Evolutionary conservation across 2,329 filamentous ascomycete species (phyloP), one percentile per base, ranked within the genome.

Genomic region (Fusarium ambrosium): DNA sequence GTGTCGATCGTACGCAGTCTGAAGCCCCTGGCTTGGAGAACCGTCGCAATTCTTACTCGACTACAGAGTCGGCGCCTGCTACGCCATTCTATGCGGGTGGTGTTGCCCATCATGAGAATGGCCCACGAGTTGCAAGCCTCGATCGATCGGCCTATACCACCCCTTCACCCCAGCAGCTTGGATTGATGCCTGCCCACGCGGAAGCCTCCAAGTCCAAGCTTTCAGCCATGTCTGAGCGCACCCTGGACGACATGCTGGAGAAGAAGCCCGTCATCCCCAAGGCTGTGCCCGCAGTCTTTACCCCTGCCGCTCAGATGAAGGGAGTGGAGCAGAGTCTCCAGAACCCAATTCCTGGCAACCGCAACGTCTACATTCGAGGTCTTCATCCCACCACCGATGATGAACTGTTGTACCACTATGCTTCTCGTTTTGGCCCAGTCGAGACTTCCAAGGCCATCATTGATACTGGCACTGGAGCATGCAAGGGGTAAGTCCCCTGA

Each of bases 361-460:
- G 95, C 73, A 99, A 99, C 80, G 96, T 99, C 75, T 99, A 99
- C 87, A 98, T 99, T 74, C 94, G 97, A 71, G 97, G 97, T 20
- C 92, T 99, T 72, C 94, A 97, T 74, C 96, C 97, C 0, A 96
- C 97, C 78, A 99, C 96, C 1, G 97, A 97, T 59, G 97, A 99
- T 80, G 94, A 97, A 60, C 92, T 97, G 81, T 87, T 99, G 20
- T 90, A 93, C 78, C 88, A 89, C 51, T 98, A 97, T 85, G 93
- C 96, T 51, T 88, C 91, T 77, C 94, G 96, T 61, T 99, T 98
- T 81, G 97, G 97, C 48, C 92, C 93, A 70, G 97, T 99, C 68
- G 95, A 98, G 85, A 97, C 95, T 75, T 98, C 95, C 80, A 99
- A 99, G 88, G 97, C 97, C 16, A 99, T 99, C 85, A 97, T 99